Percentiles rank a stretch among this genome's conserved stretches.
Conservation (phyloP, 768 basidiomycete species). For the Imleria badia region DNA sequence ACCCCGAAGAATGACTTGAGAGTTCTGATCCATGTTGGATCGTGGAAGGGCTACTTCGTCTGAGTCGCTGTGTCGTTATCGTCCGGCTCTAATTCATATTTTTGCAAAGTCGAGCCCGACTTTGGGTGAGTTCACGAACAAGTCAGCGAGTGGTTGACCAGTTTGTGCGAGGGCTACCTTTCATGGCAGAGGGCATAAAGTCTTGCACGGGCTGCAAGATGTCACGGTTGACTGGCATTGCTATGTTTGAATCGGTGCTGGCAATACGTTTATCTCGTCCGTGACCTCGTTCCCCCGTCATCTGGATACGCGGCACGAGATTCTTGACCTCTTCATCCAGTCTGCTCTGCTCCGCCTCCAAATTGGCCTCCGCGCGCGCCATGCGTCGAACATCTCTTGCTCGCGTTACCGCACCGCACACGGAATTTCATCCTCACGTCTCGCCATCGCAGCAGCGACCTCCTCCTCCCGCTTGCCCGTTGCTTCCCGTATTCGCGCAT, state of each 20-base stretch:
- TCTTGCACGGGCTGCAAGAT: slow-evolving; percentile 34
- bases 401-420: slow-evolving; percentile 64
- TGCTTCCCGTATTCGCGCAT: slow-evolving; percentile 53
- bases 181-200: slow-evolving; percentile 55
- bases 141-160: slow-evolving; percentile 63
- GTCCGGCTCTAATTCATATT: slow-evolving; percentile 37
- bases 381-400: slow-evolving; percentile 60
- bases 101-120: slow-evolving; percentile 74
- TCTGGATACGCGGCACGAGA: slow-evolving; percentile 48
- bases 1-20: no score
- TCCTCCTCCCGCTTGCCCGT: slow-evolving; percentile 64
- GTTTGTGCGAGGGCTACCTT: slow-evolving; percentile 78
- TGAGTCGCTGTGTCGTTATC: slow-evolving; percentile 33
- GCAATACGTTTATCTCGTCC: slow-evolving; percentile 18
- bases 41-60: slow-evolving; percentile 34
- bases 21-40: slow-evolving; percentile 40
- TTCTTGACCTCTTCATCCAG: slow-evolving; percentile 69
- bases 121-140: slow-evolving; percentile 68
- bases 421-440: slow-evolving; percentile 59
- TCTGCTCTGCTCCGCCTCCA: slow-evolving; percentile 51
- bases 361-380: slow-evolving; percentile 52
- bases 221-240: slow-evolving; percentile 54
- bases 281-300: slow-evolving; percentile 31
- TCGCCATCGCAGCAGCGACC: slow-evolving; percentile 60
- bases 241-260: slow-evolving; percentile 28